Percentiles rank a stretch among this genome's conserved stretches.
Conservation (phyloP, 192 early-diverging fungal species). For the Backusella psychrophila region DNA sequence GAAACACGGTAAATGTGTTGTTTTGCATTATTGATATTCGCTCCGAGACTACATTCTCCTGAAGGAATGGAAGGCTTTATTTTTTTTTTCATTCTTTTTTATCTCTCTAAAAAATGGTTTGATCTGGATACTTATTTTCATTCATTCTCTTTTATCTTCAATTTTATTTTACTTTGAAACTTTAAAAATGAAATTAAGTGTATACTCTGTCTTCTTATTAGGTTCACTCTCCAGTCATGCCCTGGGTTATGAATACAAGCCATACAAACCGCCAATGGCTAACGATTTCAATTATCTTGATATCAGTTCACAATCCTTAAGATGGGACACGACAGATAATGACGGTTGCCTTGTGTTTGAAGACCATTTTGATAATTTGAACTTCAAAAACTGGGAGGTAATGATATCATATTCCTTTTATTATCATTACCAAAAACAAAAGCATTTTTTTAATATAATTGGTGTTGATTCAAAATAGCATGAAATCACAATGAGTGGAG, state of each 20-base stretch:
- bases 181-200: neutral
- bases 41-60: conserved; percentile 1
- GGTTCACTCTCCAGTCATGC: neutral
- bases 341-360: conserved; percentile 31
- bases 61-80: neutral
- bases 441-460: neutral
- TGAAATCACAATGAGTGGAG: conserved; percentile 28
- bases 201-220: neutral
- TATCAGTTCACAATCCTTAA: neutral
- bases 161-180: neutral
- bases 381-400: conserved; percentile 34
- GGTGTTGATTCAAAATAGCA: conserved; percentile 15
- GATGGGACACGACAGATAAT: neutral
- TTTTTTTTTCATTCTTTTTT: neutral
- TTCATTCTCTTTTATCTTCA: neutral
- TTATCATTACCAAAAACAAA: neutral
- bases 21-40: neutral
- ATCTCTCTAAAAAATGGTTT: neutral
- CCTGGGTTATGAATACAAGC: conserved; percentile 4
- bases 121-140: neutral
- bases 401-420: conserved; percentile 1
- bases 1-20: neutral
- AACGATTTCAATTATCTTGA: neutral
- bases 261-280: neutral
- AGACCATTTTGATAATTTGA: conserved; percentile 30